phyloP scores from a whole-genome alignment of 75 land plant genomes.

The Ceratopteris richardii region DNA sequence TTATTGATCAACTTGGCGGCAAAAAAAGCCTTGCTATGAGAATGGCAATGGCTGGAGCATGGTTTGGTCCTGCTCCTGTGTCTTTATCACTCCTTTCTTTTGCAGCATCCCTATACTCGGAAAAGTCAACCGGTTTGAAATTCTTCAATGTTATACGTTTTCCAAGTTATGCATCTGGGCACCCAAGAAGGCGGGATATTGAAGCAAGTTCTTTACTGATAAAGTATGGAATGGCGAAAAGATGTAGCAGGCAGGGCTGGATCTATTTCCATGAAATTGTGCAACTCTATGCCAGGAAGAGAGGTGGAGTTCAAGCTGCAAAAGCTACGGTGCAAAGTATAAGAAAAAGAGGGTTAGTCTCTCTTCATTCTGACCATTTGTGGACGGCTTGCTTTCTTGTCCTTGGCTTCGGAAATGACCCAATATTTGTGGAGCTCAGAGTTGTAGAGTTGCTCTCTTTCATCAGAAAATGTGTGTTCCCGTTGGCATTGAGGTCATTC shows the following conservation, averaged over 20 bases:
- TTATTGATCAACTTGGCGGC: slow-evolving; percentile 35
- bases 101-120: slow-evolving; percentile 6
- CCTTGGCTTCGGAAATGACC: slow-evolving; percentile 72
- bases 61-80: slow-evolving; percentile 69
- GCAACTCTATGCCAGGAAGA: slow-evolving; percentile 51
- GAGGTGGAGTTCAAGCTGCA: slow-evolving; percentile 43
- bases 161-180: slow-evolving; percentile 29
- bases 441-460: slow-evolving; percentile 58
- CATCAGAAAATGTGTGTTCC: slow-evolving; percentile 60
- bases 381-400: slow-evolving; percentile 80
- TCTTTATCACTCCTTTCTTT: slow-evolving; percentile 28
- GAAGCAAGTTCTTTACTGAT: slow-evolving; percentile 53
- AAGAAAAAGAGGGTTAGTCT: slow-evolving; percentile 34
- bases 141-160: not conserved
- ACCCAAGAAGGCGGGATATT: slow-evolving; percentile 41
- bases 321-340: slow-evolving; percentile 59
- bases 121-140: not conserved
- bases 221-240: slow-evolving; percentile 53
- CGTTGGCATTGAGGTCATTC: slow-evolving; percentile 65
- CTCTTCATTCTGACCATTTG: slow-evolving; percentile 46
- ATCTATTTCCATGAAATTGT: slow-evolving; percentile 66
- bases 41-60: slow-evolving; percentile 67
- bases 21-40: slow-evolving; percentile 37
- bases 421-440: slow-evolving; percentile 63
- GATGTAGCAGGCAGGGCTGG: slow-evolving; percentile 35